Conservation (phyloP, 306 rosid species). For the Medicago lupulina region DNA sequence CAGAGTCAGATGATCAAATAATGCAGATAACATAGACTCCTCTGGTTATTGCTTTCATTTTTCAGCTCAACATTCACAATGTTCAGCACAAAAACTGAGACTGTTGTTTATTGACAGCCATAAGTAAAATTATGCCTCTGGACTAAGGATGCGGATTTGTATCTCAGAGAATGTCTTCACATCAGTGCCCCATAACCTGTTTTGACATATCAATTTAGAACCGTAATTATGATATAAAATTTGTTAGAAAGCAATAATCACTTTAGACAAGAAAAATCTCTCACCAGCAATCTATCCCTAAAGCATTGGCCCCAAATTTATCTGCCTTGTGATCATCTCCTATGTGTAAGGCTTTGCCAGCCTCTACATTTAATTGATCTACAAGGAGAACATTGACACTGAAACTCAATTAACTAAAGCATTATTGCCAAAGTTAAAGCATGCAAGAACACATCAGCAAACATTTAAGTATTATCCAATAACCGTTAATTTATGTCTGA, state of each 20-base stretch:
- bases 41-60: not conserved
- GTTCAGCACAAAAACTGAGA: conserved; percentile 10
- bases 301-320: conserved; percentile 74
- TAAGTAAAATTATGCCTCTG: conserved; percentile 31
- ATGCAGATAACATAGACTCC: not conserved
- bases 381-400: conserved; percentile 15
- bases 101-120: not conserved
- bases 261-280: conserved; percentile 39
- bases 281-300: conserved; percentile 93
- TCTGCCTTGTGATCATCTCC: conserved; percentile 89
- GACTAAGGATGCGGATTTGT: conserved; percentile 56
- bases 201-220: conserved; percentile 34
- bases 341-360: conserved; percentile 77
- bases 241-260: not conserved
- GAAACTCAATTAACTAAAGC: conserved; percentile 5
- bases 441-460: not conserved
- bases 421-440: conserved; percentile 2
- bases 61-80: not conserved
- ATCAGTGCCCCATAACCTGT: conserved; percentile 93
- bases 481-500: too few relatives aligned
- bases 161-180: conserved; percentile 77
- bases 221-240: not conserved
- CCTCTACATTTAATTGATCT: conserved; percentile 76
- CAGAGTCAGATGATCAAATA: not conserved
- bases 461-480: too few relatives aligned